These are phyloP conservation scores for Venturiaceae sp. DNA, from an alignment of 2,329 filamentous ascomycete species.

Conservation along the genomic window DNA sequence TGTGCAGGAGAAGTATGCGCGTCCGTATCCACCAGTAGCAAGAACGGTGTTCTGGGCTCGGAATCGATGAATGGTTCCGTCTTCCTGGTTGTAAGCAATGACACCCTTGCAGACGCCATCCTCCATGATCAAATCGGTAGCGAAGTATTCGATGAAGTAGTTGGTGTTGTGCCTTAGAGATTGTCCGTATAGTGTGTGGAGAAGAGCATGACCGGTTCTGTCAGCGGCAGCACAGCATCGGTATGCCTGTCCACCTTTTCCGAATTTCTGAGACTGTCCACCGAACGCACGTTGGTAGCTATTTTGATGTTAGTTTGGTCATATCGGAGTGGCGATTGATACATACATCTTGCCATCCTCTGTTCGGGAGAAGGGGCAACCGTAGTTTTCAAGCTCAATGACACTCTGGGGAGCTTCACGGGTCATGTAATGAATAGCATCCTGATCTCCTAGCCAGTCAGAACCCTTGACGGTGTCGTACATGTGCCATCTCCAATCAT, in stretches of 20 bases:
- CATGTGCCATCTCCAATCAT: slow-evolving; percentile 99
- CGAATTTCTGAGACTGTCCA: slow-evolving; percentile 89
- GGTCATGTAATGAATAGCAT: slow-evolving; percentile 98
- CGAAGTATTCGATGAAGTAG: slow-evolving; percentile 99
- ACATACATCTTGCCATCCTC: slow-evolving; percentile 87
- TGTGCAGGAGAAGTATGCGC: slow-evolving; percentile 96
- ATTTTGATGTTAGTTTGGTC: slow-evolving; percentile 10
- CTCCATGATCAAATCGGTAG: slow-evolving; percentile 94
- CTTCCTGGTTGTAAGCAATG: slow-evolving; percentile 96
- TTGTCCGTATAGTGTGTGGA: slow-evolving; percentile 97
- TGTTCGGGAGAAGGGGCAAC: slow-evolving; percentile 92
- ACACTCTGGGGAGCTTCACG: slow-evolving; percentile 85
- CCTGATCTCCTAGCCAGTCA: slow-evolving; percentile 95
- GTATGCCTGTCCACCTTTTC: slow-evolving; percentile 97
- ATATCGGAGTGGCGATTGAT: background rate
- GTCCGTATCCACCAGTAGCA: slow-evolving; percentile 93
- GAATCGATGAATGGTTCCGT: slow-evolving; percentile 95
- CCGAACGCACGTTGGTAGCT: slow-evolving; percentile 97
- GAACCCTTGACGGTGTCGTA: slow-evolving; percentile 98
- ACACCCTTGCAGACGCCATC: slow-evolving; percentile 95
- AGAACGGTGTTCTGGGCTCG: slow-evolving; percentile 93
- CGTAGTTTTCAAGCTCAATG: slow-evolving; percentile 94
- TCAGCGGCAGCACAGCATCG: slow-evolving; percentile 94
- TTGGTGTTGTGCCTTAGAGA: slow-evolving; percentile 96
- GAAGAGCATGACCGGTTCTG: slow-evolving; percentile 90